These are phyloP conservation scores for Linaria vulgaris DNA, from an alignment of 257 asterid species.

Conservation along the genomic window DNA sequence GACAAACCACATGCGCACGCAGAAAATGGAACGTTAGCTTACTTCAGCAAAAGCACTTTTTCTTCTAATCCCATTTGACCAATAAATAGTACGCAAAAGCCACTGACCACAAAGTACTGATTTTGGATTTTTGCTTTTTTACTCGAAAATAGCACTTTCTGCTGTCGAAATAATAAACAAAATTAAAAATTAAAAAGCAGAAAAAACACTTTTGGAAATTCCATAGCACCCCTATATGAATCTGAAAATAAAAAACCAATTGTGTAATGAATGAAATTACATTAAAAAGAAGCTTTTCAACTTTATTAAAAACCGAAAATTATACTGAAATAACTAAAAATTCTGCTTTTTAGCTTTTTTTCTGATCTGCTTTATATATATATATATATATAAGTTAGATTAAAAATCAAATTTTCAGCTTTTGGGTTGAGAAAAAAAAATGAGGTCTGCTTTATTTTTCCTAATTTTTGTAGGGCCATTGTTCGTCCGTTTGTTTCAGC, in stretches of 20 bases:
- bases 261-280: slow-evolving; percentile 20
- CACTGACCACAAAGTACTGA: background rate
- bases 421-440: slow-evolving; percentile 15
- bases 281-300: slow-evolving; percentile 14
- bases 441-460: slow-evolving; percentile 50
- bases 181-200: background rate
- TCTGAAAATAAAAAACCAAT: slow-evolving; percentile 20
- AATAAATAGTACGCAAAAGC: background rate
- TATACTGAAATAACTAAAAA: background rate
- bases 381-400: too few relatives aligned
- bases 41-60: background rate
- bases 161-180: slow-evolving; percentile 3
- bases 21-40: too few relatives aligned
- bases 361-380: slow-evolving; percentile 45
- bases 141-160: slow-evolving; percentile 34
- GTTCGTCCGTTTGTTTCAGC: slow-evolving; percentile 40
- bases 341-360: slow-evolving; percentile 22
- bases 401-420: too few relatives aligned
- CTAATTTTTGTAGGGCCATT: slow-evolving; percentile 41
- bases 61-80: background rate
- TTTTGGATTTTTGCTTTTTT: slow-evolving; percentile 18
- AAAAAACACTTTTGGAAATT: too few relatives aligned
- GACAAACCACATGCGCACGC: background rate
- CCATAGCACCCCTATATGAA: too few relatives aligned
- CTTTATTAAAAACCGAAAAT: slow-evolving; percentile 1